Evolutionary conservation across 169 alveolate species (phyloP).

Genomic region (Cytauxzoon felis): DNA sequence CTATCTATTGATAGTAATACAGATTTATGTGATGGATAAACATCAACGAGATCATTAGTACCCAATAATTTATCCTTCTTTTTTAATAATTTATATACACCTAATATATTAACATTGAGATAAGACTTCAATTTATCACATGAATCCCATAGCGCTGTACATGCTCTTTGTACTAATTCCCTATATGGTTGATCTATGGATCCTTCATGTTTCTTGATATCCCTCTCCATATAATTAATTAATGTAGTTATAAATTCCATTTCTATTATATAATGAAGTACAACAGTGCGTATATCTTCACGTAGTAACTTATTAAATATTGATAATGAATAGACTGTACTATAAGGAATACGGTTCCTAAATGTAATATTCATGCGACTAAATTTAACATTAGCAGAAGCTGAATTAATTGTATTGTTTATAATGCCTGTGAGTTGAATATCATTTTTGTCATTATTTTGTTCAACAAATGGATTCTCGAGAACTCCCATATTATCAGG

Average conservation of each 20-base stretch:
- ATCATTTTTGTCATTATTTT: too few species aligned
- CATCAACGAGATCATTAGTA: slow-evolving; percentile 49
- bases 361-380: too few species aligned
- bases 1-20: slow-evolving; percentile 53
- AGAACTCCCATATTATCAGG: too few species aligned
- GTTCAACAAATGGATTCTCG: too few species aligned
- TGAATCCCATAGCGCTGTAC: slow-evolving; percentile 73
- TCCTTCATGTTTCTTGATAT: slow-evolving; percentile 44
- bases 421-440: too few species aligned
- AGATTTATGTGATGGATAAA: slow-evolving; percentile 68
- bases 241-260: slow-evolving; percentile 56
- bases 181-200: slow-evolving; percentile 58
- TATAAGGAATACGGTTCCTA: too few species aligned
- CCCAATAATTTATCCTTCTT: slow-evolving; percentile 77
- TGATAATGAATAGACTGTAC: slow-evolving; percentile 57
- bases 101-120: slow-evolving; percentile 71
- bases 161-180: slow-evolving; percentile 63
- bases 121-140: slow-evolving; percentile 78
- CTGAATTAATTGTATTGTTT: too few species aligned
- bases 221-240: slow-evolving; percentile 46
- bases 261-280: slow-evolving; percentile 63
- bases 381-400: too few species aligned
- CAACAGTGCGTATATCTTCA: slow-evolving; percentile 64
- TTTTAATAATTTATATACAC: slow-evolving; percentile 76
- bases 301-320: slow-evolving; percentile 57